Evolutionary conservation across 2,329 filamentous ascomycete species (phyloP), one percentile per base, ranked within the genome.

Genomic region (Clarireedia homoeocarpa): DNA sequence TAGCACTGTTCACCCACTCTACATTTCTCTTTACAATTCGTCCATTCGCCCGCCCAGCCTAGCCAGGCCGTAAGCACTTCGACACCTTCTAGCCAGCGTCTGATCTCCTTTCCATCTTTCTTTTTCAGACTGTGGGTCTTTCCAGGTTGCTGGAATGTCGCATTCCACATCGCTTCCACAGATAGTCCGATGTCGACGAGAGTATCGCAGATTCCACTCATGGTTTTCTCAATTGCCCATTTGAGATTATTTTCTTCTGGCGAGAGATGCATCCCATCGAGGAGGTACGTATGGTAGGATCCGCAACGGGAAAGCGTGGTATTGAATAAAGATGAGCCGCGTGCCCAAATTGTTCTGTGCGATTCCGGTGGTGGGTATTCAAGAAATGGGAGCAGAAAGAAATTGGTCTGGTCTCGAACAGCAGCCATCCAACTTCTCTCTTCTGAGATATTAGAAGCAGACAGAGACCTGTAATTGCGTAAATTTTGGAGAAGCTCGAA

Each of bases 51-150:
- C 38, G 72, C 74, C 76, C 76, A 79, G 5, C 76, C 76, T 0
- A 78, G 67, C 75, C 76, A 79, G 1, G 76, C 75, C 62, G 73
- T 72, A 10, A 79, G 62, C 58, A 76, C 71, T 47, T 73, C 68
- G 4, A 66, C 23, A 14, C 65, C 61, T 42, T 63, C 44, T 36
- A 50, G 58, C 65, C 66, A 67, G 10, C 59, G 51, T 10, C 14
- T 36, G 4, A 77, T 57, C 15, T 69, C 64, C 5, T 66, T 54
- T n/a, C 3, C 48, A 12, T 39, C 23, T 48, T n/a, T 30, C 14
- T 9, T 9, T 4, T 42, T 5, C 48, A n/a, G 1, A 12, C 23
- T 7, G 26, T 42, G 7, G 1, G 24, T 24, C n/a, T 9, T 6
- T 26, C 14, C 4, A 6, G 23, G 30, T 40, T 12, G 40, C 12